Base-by-base conservation (phyloP, 495 filamentous ascomycete genomes). In the Coniosporium apollinis region DNA sequence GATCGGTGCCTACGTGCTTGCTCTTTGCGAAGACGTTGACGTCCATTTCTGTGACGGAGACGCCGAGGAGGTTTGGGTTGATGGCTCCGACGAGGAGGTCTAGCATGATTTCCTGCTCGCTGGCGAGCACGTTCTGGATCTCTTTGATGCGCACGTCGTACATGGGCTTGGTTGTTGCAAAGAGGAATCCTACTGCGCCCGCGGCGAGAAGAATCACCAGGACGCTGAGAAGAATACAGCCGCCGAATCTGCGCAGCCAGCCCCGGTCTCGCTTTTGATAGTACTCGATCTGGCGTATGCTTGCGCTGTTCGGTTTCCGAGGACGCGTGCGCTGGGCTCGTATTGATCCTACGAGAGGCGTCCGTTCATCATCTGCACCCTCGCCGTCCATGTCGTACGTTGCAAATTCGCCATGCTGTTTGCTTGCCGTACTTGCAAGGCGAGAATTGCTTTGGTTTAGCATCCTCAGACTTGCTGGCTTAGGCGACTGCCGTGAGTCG, bases 1-100 rank as follows among this genome's bases (percentile, higher is more conserved):
- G 73, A 35, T 84, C 79, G 17, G 71, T 76, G 17, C 79, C 77
- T 22, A 87, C 77, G 49, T 84, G 77, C 16, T 76, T 78, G 30
- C 84, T 93, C 51, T 85, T 89, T 5, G 89, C 89, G 55, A 96
- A 96, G 16, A 97, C 69, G 46, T 89, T 81, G 34, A 96, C 65
- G 51, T 94, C 80, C 46, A 87, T 77, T 19, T 79, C 70, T 43
- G 79, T 73, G 33, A 97, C 71, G 6, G 76, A 76, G 18, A 97
- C 74, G 11, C 79, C 72, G 28, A 94, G 76, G 14, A 92, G 66
- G 43, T 97, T 97, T 0, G 86, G 89, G 50, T 97, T 97, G 39
- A 81, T 62, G 1, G 87, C 89, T 40, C 66, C 66, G 24, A 97
- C 79, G n/a, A 79, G 72, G 6, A 96, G 61, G 48, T 97, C 87